Percentiles rank a stretch among this genome's conserved stretches.
Conservation (phyloP, 805 yeast species). For the Hanseniaspora vineae region DNA sequence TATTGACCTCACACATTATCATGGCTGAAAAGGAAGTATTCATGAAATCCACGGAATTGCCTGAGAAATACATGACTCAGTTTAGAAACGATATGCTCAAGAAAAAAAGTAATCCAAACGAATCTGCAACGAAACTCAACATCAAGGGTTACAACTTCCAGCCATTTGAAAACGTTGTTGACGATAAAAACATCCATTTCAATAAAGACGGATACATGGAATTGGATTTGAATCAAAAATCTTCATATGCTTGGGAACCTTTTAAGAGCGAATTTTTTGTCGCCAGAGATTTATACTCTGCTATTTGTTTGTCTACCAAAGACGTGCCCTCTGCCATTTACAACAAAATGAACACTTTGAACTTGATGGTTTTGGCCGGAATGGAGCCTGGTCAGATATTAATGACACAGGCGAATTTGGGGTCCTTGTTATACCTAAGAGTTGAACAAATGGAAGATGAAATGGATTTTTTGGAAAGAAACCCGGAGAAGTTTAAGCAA, state of each 20-base stretch:
- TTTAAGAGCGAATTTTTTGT: slow-evolving; percentile 69
- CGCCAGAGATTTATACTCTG: slow-evolving; percentile 63
- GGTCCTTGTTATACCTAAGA: slow-evolving; percentile 53
- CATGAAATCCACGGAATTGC: slow-evolving; percentile 25
- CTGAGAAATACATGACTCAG: slow-evolving; percentile 20
- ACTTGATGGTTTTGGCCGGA: slow-evolving; percentile 64
- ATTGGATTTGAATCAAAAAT: slow-evolving; percentile 24
- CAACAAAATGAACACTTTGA: slow-evolving; percentile 49
- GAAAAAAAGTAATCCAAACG: slow-evolving; percentile 1
- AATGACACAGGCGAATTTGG: slow-evolving; percentile 55
- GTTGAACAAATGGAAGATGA: slow-evolving; percentile 51
- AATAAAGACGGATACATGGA: slow-evolving; percentile 21
- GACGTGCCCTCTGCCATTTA: slow-evolving; percentile 49
- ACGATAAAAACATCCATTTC: slow-evolving; percentile 16
- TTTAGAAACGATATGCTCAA: slow-evolving; percentile 17
- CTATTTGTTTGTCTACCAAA: slow-evolving; percentile 56
- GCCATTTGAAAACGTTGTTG: slow-evolving; percentile 19
- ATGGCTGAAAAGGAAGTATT: slow-evolving; percentile 57
- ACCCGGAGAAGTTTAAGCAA: slow-evolving; percentile 14
- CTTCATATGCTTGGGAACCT: slow-evolving; percentile 47
- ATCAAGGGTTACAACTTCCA: neutral
- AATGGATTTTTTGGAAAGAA: slow-evolving; percentile 18
- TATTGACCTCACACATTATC: slow-evolving; percentile 47
- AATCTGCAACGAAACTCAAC: neutral
- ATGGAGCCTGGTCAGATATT: slow-evolving; percentile 51